These are phyloP conservation scores for Backusella tarrabulga DNA, from an alignment of 192 early-diverging fungal genomes.

Conservation along the genomic window DNA sequence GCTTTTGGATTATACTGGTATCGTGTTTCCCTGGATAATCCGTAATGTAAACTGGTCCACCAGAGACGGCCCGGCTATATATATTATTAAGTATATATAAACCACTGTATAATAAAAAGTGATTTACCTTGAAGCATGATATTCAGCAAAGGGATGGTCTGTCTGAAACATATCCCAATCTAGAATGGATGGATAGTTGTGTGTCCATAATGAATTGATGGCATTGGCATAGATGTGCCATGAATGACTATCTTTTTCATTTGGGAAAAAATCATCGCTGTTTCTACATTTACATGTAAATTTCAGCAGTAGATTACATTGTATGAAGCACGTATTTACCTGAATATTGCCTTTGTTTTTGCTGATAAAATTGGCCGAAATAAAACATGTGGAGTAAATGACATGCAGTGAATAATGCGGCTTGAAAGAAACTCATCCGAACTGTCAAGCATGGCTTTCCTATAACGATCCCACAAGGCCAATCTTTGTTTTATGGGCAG, in stretches of 20 bases:
- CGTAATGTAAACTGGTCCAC: constrained; percentile 58
- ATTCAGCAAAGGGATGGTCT: constrained; percentile 38
- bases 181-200: constrained; percentile 20
- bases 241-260: constrained; percentile 41
- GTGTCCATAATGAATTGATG: constrained; percentile 50
- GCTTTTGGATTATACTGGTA: neutral
- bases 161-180: constrained; percentile 67
- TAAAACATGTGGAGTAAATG: constrained; percentile 45
- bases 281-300: constrained; percentile 36
- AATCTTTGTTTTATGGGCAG: neutral
- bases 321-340: neutral
- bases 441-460: constrained; percentile 38
- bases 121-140: constrained; percentile 41
- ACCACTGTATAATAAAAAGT: neutral
- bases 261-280: constrained; percentile 57
- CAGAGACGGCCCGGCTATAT: constrained; percentile 44
- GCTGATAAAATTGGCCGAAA: constrained; percentile 20
- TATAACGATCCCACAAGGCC: constrained; percentile 39
- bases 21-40: constrained; percentile 29
- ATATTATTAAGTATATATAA: neutral
- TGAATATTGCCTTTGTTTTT: constrained; percentile 8
- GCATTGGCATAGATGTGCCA: constrained; percentile 61
- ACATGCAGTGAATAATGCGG: constrained; percentile 54
- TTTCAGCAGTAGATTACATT: no score
- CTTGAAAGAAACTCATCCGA: constrained; percentile 40